A percentile compares a stretch with the other conserved stretches of the same genome.
These are phyloP conservation scores for Xylaria sp. DNA, from an alignment of 2,329 filamentous ascomycete genomes.

Conservation along the genomic window DNA sequence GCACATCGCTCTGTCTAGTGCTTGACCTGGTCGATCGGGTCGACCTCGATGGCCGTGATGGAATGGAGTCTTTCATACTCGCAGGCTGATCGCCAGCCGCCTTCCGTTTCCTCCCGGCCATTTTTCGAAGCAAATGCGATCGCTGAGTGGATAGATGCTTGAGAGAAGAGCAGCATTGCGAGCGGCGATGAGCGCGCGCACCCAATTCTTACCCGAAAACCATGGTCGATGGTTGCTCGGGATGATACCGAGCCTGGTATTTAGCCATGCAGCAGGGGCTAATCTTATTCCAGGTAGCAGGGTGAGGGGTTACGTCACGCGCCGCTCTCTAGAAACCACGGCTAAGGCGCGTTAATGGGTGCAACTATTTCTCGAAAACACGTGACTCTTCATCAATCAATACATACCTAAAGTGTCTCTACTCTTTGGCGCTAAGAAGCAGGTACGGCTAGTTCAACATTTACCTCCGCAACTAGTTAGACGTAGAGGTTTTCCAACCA, in stretches of 20 bases:
- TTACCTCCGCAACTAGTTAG: too few species aligned
- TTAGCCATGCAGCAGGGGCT: background rate
- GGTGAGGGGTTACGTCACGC: slow-evolving; percentile 37
- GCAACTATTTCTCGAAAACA: slow-evolving; percentile 33
- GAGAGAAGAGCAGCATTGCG: background rate
- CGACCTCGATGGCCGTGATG: slow-evolving; percentile 43
- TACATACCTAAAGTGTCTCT: background rate
- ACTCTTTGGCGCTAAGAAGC: too few species aligned
- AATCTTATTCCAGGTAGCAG: background rate
- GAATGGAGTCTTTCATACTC: slow-evolving; percentile 37
- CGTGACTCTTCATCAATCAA: slow-evolving; percentile 27
- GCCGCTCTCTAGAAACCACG: slow-evolving; percentile 6
- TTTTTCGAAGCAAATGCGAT: slow-evolving; percentile 24
- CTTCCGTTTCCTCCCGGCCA: slow-evolving; percentile 49
- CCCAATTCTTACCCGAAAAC: background rate
- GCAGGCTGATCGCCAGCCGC: slow-evolving; percentile 33
- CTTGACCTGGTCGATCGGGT: slow-evolving; percentile 47
- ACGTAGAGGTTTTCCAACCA: too few species aligned
- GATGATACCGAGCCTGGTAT: background rate
- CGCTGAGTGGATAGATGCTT: background rate
- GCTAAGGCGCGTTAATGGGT: slow-evolving; percentile 26
- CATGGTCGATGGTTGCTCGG: background rate
- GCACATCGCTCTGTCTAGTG: slow-evolving; percentile 43
- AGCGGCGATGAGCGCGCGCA: background rate
- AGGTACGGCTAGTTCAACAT: too few species aligned